Evolutionary conservation across 176 grass and related monocot species (phyloP).

Genomic region (Olyra latifolia): DNA sequence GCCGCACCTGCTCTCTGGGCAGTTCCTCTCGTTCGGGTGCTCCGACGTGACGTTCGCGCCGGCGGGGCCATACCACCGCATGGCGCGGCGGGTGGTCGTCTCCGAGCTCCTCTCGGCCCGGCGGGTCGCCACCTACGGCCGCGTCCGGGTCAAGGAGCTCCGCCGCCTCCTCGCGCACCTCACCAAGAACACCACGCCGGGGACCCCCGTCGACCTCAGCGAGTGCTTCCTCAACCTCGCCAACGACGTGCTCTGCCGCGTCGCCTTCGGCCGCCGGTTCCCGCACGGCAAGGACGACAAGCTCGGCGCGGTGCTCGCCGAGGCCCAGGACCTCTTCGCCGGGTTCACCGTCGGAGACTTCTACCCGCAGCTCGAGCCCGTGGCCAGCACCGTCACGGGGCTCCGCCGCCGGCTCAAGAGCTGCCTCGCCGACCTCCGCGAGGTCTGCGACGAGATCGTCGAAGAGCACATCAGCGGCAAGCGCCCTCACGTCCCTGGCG

Average conservation of each 20-base stretch:
- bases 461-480: constrained; percentile 33
- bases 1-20: constrained; percentile 37
- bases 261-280: constrained; percentile 38
- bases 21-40: constrained; percentile 47
- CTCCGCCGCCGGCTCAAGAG: constrained; percentile 32
- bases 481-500: background rate
- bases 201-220: constrained; percentile 20
- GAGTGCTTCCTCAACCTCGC: constrained; percentile 37
- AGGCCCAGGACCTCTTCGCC: constrained; percentile 37
- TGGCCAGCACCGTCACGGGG: constrained; percentile 19
- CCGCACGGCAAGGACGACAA: background rate
- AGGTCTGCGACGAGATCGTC: constrained; percentile 38
- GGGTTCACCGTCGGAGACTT: constrained; percentile 40
- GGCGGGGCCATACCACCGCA: constrained; percentile 42
- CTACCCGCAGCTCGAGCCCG: constrained; percentile 41
- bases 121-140: constrained; percentile 41
- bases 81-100: constrained; percentile 37
- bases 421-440: constrained; percentile 37
- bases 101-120: constrained; percentile 46
- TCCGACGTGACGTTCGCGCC: constrained; percentile 49
- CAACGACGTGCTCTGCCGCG: constrained; percentile 49
- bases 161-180: constrained; percentile 37
- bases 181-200: constrained; percentile 6
- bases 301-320: constrained; percentile 36
- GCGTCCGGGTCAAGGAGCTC: constrained; percentile 31